Evolutionary conservation across 306 rosid species (phyloP).

Genomic region (Dryas alaskensis): DNA sequence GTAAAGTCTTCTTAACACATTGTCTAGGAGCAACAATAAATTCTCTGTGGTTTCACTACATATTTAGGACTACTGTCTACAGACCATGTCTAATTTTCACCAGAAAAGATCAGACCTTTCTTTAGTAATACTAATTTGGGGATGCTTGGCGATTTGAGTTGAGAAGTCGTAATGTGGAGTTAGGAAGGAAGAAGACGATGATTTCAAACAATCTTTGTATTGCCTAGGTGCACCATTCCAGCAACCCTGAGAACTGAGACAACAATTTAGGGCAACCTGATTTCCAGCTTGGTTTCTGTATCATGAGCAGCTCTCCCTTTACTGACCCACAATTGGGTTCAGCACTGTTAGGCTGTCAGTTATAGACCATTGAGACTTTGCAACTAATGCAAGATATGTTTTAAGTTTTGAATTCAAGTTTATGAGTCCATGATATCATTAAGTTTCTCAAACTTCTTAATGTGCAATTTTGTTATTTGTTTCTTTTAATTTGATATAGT

Average conservation of each 20-base stretch:
- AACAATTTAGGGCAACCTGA: not conserved
- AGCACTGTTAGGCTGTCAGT: not conserved
- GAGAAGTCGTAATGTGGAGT: not conserved
- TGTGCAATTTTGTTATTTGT: not conserved
- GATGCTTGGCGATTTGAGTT: not conserved
- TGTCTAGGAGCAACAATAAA: not conserved
- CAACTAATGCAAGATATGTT: not conserved
- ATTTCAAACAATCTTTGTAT: not conserved
- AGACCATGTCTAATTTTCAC: constrained; percentile 1
- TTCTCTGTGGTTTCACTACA: not conserved
- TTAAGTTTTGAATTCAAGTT: not conserved
- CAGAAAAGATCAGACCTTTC: not conserved
- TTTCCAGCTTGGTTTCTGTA: not conserved
- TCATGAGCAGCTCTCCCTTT: not conserved
- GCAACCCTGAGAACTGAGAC: not conserved
- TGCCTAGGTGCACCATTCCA: not conserved
- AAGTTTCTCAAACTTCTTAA: not conserved
- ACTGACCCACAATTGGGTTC: not conserved
- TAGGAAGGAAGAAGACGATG: not conserved
- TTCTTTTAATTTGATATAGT: not conserved
- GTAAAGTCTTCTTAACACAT: not conserved
- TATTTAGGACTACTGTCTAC: not conserved
- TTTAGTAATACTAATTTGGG: not conserved
- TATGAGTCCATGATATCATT: not conserved
- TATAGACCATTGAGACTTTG: not conserved